Evolutionary conservation across 1,284 basidiomycete genomes (phyloP).

Genomic region (Malassezia dermatis): DNA sequence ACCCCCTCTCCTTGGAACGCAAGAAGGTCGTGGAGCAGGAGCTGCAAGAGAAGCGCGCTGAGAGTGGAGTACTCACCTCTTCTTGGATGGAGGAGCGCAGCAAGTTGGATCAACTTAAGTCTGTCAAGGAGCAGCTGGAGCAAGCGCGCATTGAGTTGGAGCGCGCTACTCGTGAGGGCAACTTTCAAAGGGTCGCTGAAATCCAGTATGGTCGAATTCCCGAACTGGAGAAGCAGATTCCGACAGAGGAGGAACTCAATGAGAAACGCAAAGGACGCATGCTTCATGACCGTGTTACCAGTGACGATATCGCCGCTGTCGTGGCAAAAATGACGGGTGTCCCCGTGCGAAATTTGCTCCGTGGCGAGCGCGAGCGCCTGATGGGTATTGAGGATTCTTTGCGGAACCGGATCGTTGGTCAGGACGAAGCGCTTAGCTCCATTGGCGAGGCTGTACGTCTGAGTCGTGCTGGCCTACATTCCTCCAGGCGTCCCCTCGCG

Average conservation of each 20-base stretch:
- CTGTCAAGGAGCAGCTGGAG: constrained; percentile 68
- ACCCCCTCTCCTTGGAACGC: constrained; percentile 68
- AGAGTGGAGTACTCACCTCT: constrained; percentile 53
- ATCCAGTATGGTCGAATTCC: constrained; percentile 77
- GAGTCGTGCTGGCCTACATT: constrained; percentile 76
- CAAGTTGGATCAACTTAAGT: constrained; percentile 66
- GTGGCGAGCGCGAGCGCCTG: constrained; percentile 78
- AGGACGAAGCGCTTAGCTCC: constrained; percentile 68
- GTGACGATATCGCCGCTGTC: constrained; percentile 75
- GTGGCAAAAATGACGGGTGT: constrained; percentile 77
- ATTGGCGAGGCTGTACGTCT: constrained; percentile 80
- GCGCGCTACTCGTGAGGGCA: constrained; percentile 71
- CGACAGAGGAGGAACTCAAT: constrained; percentile 56
- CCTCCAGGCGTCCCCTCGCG: constrained; percentile 73
- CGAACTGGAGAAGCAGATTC: constrained; percentile 64
- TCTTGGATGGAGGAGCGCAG: constrained; percentile 70
- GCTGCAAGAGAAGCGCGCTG: constrained; percentile 14
- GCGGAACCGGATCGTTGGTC: constrained; percentile 68
- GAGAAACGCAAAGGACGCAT: constrained; percentile 47
- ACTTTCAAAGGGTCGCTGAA: constrained; percentile 66
- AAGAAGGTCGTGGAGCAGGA: constrained; percentile 57
- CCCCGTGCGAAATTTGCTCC: constrained; percentile 74
- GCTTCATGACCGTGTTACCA: constrained; percentile 75
- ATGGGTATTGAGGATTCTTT: constrained; percentile 79
- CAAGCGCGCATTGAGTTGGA: constrained; percentile 74